Evolutionary conservation across 345 rosid species (phyloP).

Genomic region (Camelina neglecta): DNA sequence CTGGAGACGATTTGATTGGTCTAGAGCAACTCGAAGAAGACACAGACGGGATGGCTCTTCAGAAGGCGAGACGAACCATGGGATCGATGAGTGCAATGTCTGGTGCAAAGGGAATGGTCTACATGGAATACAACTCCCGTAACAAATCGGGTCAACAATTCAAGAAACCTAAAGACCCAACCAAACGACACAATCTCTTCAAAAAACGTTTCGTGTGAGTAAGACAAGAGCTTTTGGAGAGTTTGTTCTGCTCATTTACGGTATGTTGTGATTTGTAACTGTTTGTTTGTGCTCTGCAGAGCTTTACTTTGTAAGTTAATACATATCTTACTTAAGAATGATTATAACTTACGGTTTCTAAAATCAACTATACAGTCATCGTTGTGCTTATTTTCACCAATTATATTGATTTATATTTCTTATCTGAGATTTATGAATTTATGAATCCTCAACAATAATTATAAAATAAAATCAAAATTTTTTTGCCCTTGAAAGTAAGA

Average conservation of each 20-base stretch:
- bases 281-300: not conserved
- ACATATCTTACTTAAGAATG: too few relatives aligned
- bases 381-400: too few relatives aligned
- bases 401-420: too few relatives aligned
- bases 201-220: constrained; percentile 60
- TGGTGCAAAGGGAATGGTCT: constrained; percentile 85
- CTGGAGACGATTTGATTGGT: constrained; percentile 87
- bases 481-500: not conserved
- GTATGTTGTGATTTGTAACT: not conserved
- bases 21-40: constrained; percentile 90
- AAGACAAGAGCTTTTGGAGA: not conserved
- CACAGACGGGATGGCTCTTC: constrained; percentile 82
- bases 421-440: too few relatives aligned
- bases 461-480: too few relatives aligned
- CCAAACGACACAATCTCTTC: constrained; percentile 72
- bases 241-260: not conserved
- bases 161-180: constrained; percentile 83
- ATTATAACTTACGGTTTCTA: too few relatives aligned
- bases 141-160: constrained; percentile 51
- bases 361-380: too few relatives aligned
- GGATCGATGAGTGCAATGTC: constrained; percentile 92
- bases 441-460: too few relatives aligned
- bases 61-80: constrained; percentile 62
- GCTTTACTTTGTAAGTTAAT: not conserved
- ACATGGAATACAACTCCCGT: constrained; percentile 83